Percentiles rank a stretch among this genome's conserved stretches.
These are phyloP conservation scores for Coemansia sp. DNA, from an alignment of 192 early-diverging fungal species.

Conservation along the genomic window DNA sequence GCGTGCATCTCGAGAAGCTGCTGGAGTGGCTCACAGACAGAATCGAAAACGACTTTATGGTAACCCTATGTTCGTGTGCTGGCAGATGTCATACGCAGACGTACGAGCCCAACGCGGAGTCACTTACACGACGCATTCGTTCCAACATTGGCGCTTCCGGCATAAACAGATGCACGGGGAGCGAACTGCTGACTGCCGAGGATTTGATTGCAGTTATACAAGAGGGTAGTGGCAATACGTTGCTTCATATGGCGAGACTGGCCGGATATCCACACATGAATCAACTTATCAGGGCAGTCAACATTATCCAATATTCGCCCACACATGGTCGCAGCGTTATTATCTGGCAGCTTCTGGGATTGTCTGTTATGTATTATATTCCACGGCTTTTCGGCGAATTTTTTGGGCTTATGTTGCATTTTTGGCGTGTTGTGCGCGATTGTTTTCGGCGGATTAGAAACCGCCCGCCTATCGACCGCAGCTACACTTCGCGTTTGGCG, in stretches of 20 bases:
- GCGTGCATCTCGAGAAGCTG: constrained; percentile 8
- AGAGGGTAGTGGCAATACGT: neutral
- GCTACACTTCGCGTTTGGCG: neutral
- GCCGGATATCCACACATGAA: constrained; percentile 21
- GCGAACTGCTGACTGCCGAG: constrained; percentile 2
- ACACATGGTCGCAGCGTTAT: constrained; percentile 16
- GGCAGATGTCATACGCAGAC: constrained; percentile 16
- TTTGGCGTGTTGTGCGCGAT: too few relatives aligned
- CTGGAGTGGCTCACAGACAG: constrained; percentile 13
- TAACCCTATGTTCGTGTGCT: constrained; percentile 16
- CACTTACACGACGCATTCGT: constrained; percentile 13
- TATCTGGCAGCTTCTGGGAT: constrained; percentile 22
- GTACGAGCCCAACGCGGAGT: constrained; percentile 16
- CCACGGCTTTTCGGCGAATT: constrained; percentile 1
- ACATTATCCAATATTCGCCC: constrained; percentile 16
- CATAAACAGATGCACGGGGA: constrained; percentile 10
- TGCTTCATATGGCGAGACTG: constrained; percentile 16
- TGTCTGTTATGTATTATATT: constrained; percentile 2
- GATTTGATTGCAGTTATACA: constrained; percentile 19
- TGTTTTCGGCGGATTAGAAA: too few relatives aligned
- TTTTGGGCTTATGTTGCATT: too few relatives aligned
- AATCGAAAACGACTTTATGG: constrained; percentile 25
- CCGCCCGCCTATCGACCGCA: too few relatives aligned
- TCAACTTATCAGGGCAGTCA: neutral
- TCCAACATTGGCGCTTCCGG: constrained; percentile 11